A percentile compares a stretch with the other conserved stretches of the same genome.
Evolutionary conservation across 192 early-diverging fungal genomes (phyloP).

Genomic region (Jimgerdemannia lactiflua): DNA sequence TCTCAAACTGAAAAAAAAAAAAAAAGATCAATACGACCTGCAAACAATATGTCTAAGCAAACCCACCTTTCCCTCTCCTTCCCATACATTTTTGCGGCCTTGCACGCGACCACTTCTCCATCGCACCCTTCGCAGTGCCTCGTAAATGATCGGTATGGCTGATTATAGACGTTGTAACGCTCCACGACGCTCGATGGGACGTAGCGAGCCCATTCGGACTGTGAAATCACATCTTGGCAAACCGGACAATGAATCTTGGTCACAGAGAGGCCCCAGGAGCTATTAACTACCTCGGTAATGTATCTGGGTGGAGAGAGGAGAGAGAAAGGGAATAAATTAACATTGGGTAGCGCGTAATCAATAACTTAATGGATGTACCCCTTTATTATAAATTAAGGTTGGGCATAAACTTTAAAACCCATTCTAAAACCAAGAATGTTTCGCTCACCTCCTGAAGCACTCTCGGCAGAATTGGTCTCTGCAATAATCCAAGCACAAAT

Average conservation of each 20-base stretch:
- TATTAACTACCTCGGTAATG: constrained; percentile 51
- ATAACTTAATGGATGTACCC: too few relatives aligned
- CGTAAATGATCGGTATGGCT: constrained; percentile 48
- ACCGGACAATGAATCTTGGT: constrained; percentile 59
- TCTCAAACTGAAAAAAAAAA: not conserved
- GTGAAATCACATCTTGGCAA: constrained; percentile 44
- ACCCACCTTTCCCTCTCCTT: not conserved
- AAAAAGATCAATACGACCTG: not conserved
- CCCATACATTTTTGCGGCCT: not conserved
- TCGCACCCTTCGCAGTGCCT: constrained; percentile 49
- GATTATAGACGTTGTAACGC: constrained; percentile 50
- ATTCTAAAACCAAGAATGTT: constrained; percentile 1
- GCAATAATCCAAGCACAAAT: constrained; percentile 54
- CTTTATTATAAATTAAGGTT: too few relatives aligned
- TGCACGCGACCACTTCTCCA: constrained; percentile 38
- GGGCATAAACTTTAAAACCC: not conserved
- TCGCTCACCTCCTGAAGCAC: constrained; percentile 47
- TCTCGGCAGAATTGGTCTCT: constrained; percentile 55
- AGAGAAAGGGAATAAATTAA: not conserved
- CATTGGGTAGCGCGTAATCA: too few relatives aligned
- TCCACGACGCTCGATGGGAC: constrained; percentile 39
- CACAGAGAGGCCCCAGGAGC: constrained; percentile 56
- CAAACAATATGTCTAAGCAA: not conserved
- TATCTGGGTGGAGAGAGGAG: constrained; percentile 16
- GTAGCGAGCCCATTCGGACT: constrained; percentile 54